Conservation (phyloP, 2,329 filamentous ascomycete species). For the Paecilomyces sp. region DNA sequence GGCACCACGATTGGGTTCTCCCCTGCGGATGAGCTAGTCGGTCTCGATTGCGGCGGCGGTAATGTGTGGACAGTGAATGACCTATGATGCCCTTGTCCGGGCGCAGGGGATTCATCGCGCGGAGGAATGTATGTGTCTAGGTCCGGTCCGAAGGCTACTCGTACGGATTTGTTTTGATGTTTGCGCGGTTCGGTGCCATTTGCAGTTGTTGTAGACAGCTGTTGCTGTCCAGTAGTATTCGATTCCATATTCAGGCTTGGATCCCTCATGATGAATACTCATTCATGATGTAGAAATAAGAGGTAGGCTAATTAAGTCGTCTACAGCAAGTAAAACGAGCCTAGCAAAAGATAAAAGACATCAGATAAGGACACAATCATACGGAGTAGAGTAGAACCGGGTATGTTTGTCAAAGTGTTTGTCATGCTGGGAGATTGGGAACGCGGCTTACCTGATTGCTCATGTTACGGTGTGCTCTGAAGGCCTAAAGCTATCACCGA, state of each 20-base stretch:
- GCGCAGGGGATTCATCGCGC: conserved; percentile 25
- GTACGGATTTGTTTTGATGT: conserved; percentile 24
- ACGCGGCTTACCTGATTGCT: conserved; percentile 11
- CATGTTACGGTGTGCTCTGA: conserved; percentile 10
- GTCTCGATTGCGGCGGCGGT: conserved; percentile 15
- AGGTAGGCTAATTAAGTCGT: background rate
- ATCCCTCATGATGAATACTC: conserved; percentile 27
- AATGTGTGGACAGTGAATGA: conserved; percentile 1
- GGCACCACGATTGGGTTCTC: conserved; percentile 14
- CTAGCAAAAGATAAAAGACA: conserved; percentile 1
- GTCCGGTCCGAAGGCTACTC: conserved; percentile 33
- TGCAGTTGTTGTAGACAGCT: conserved; percentile 19
- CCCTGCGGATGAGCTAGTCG: conserved; percentile 21
- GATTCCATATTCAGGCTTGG: conserved; percentile 28
- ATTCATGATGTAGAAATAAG: conserved; percentile 22
- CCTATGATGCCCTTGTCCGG: conserved; percentile 20
- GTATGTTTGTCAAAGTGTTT: background rate
- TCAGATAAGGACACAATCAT: background rate
- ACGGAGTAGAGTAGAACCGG: background rate
- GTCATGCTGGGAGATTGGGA: conserved; percentile 1
- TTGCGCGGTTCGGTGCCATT: conserved; percentile 23
- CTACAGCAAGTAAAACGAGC: conserved; percentile 6
- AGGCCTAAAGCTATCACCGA: conserved; percentile 6
- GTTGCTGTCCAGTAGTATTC: conserved; percentile 14
- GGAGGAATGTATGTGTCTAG: conserved; percentile 29